Percentiles rank a stretch among this genome's conserved stretches.
phyloP scores from a whole-genome alignment of 805 yeast species.

The Candida morakotiae region DNA sequence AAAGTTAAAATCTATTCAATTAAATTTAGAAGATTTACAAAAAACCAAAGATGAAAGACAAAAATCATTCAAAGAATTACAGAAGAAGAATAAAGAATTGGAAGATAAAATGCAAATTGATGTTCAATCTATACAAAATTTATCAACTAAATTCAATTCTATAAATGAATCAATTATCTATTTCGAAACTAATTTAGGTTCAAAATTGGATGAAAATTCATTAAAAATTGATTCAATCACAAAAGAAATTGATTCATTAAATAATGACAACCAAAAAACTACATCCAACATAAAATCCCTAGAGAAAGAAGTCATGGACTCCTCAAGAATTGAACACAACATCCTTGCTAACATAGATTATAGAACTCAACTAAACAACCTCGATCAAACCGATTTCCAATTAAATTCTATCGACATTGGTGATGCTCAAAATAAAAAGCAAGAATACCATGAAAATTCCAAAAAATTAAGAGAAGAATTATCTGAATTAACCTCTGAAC shows the following conservation, averaged over 20 bases:
- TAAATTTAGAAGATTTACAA: constrained; percentile 12
- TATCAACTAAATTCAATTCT: constrained; percentile 4
- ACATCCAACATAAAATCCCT: constrained; percentile 24
- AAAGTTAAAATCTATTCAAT: constrained; percentile 24
- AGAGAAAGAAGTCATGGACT: constrained; percentile 48
- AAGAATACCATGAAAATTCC: constrained; percentile 58
- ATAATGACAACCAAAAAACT: constrained; percentile 17
- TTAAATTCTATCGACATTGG: constrained; percentile 46
- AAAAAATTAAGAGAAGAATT: constrained; percentile 45
- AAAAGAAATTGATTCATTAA: constrained; percentile 9
- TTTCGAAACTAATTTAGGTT: constrained; percentile 19
- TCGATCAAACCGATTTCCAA: constrained; percentile 30
- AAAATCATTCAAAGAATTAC: constrained; percentile 8
- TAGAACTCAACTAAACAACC: constrained; percentile 38
- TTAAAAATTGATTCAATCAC: constrained; percentile 19
- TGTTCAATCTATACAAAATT: constrained; percentile 7
- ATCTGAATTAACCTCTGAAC: constrained; percentile 52
- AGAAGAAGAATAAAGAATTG: constrained; percentile 5
- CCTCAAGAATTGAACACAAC: constrained; percentile 58
- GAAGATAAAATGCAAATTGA: constrained; percentile 6
- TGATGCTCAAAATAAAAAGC: constrained; percentile 58
- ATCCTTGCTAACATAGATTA: constrained; percentile 63
- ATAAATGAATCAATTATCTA: constrained; percentile 11
- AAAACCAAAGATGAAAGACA: constrained; percentile 8
- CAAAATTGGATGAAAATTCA: constrained; percentile 21